phyloP scores from a whole-genome alignment of 2,329 filamentous ascomycete genomes.

The Colletotrichum destructivum region DNA sequence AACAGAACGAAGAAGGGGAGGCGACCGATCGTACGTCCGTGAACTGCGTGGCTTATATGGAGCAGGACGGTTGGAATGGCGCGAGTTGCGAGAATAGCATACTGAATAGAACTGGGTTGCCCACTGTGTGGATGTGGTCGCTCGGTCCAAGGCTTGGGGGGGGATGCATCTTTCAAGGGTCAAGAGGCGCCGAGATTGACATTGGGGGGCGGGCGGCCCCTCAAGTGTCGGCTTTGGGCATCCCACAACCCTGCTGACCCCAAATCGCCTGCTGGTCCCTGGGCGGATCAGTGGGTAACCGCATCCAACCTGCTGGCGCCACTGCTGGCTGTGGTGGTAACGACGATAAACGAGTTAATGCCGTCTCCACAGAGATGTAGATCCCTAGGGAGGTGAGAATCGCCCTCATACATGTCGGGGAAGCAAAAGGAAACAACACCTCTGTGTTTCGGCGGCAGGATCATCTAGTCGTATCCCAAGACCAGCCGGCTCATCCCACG shows the following conservation, averaged over 20 bases:
- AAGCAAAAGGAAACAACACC: not conserved
- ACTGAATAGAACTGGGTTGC: too few species aligned
- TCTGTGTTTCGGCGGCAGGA: not conserved
- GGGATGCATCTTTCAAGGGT: constrained; percentile 15
- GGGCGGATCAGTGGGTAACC: constrained; percentile 37
- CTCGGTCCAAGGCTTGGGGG: constrained; percentile 2
- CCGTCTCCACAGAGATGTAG: too few species aligned
- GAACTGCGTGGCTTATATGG: constrained; percentile 13
- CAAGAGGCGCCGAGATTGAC: constrained; percentile 33
- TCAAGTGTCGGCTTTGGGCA: not conserved
- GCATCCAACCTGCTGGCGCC: not conserved
- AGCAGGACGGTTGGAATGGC: constrained; percentile 18
- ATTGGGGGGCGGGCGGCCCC: constrained; percentile 11
- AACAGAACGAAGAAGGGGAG: constrained; percentile 28
- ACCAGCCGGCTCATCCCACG: not conserved
- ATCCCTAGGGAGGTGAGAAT: too few species aligned
- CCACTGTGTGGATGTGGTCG: not conserved
- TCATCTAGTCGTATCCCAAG: constrained; percentile 2
- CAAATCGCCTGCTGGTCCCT: constrained; percentile 13
- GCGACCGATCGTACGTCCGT: constrained; percentile 22
- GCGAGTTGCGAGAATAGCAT: too few species aligned
- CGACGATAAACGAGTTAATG: not conserved
- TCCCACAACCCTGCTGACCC: constrained; percentile 10
- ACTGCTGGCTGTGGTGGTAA: not conserved
- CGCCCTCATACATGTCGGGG: not conserved